phyloP scores from a whole-genome alignment of 805 yeast species.

The Cyberlindnera euphorbiae region DNA sequence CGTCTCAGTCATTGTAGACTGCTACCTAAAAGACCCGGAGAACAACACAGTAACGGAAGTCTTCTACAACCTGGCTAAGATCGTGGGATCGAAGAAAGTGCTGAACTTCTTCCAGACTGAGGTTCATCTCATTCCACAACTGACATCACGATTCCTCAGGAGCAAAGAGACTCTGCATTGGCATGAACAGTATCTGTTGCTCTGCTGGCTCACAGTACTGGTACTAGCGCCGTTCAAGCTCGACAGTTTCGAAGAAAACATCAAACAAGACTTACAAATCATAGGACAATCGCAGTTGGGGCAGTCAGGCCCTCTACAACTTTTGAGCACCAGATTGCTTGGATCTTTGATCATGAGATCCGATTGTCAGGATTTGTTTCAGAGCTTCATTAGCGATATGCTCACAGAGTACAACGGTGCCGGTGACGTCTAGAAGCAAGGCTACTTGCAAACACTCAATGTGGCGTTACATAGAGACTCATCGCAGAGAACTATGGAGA shows the following conservation, averaged over 20 bases:
- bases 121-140: slow-evolving; percentile 40
- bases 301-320: slow-evolving; percentile 37
- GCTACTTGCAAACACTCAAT: slow-evolving; percentile 17
- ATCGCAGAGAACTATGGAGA: neutral
- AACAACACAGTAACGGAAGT: slow-evolving; percentile 22
- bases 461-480: slow-evolving; percentile 22
- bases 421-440: slow-evolving; percentile 7
- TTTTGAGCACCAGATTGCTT: slow-evolving; percentile 27
- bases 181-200: slow-evolving; percentile 44
- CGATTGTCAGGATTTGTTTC: slow-evolving; percentile 14
- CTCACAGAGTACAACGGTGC: slow-evolving; percentile 12
- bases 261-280: slow-evolving; percentile 31
- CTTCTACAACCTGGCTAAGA: slow-evolving; percentile 58
- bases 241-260: slow-evolving; percentile 29
- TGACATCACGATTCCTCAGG: slow-evolving; percentile 14
- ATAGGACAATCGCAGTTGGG: slow-evolving; percentile 9
- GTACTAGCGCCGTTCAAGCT: slow-evolving; percentile 73
- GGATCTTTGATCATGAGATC: slow-evolving; percentile 29
- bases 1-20: slow-evolving; percentile 8
- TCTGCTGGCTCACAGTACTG: slow-evolving; percentile 71
- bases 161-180: slow-evolving; percentile 29
- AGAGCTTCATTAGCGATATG: slow-evolving; percentile 14
- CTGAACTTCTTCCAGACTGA: slow-evolving; percentile 59
- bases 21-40: slow-evolving; percentile 23
- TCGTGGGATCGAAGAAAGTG: slow-evolving; percentile 60